Evolutionary conservation across 2,329 filamentous ascomycete species (phyloP).

Genomic region (Chrysoporthe austroafricana): DNA sequence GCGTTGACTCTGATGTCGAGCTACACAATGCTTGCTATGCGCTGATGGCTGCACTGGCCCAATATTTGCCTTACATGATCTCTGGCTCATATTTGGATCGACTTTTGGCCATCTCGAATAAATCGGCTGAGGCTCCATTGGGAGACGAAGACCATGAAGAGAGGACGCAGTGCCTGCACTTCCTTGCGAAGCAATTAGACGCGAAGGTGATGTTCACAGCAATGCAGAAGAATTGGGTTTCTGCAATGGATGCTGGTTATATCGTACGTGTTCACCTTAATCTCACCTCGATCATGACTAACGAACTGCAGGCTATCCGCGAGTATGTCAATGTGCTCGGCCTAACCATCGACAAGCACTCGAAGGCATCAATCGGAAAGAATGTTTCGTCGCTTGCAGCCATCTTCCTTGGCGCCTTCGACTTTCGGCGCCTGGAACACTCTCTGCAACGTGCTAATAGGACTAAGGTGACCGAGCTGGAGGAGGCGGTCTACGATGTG

Average conservation of each 20-base stretch:
- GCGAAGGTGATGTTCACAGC: conserved; percentile 76
- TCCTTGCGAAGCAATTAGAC: conserved; percentile 78
- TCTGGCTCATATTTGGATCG: conserved; percentile 74
- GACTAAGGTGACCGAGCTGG: conserved; percentile 56
- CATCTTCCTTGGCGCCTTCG: conserved; percentile 63
- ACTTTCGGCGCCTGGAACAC: conserved; percentile 64
- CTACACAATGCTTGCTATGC: conserved; percentile 84
- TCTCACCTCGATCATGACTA: conserved; percentile 32
- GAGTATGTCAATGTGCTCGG: conserved; percentile 74
- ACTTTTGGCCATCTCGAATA: conserved; percentile 72
- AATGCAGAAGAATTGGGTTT: conserved; percentile 72
- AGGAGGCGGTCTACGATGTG: conserved; percentile 68
- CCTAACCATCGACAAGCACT: conserved; percentile 73
- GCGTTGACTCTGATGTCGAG: conserved; percentile 58
- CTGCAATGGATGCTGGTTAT: conserved; percentile 65
- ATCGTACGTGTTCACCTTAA: conserved; percentile 51
- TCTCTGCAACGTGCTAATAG: conserved; percentile 47
- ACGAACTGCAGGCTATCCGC: conserved; percentile 57
- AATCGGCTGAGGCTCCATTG: conserved; percentile 67
- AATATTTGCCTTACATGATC: conserved; percentile 88
- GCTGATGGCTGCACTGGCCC: conserved; percentile 77
- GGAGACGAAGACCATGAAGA: conserved; percentile 66
- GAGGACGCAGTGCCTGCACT: conserved; percentile 70
- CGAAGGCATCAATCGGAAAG: conserved; percentile 79
- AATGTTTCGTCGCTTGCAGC: conserved; percentile 71